These are phyloP conservation scores for Thelonectria rubi DNA, from an alignment of 2,329 filamentous ascomycete species.

Conservation along the genomic window DNA sequence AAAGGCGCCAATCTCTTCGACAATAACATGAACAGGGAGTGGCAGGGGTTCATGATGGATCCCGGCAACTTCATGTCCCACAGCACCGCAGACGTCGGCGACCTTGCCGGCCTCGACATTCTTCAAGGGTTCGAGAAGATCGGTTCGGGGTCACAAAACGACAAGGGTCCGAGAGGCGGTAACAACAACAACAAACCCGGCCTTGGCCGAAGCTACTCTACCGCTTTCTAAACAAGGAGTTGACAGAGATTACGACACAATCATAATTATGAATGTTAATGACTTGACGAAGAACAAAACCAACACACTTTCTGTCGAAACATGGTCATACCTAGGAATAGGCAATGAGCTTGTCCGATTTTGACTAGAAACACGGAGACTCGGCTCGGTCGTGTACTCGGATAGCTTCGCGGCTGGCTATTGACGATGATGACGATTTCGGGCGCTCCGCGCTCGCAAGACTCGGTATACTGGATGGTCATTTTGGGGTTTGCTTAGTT, in stretches of 20 bases:
- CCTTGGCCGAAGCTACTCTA: conserved; percentile 46
- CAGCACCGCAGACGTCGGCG: conserved; percentile 63
- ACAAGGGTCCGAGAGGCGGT: conserved; percentile 40
- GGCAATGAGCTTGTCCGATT: conserved; percentile 29
- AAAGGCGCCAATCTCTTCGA: conserved; percentile 54
- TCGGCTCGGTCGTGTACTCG: conserved; percentile 28
- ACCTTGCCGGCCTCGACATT: conserved; percentile 72
- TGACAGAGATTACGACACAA: conserved; percentile 32
- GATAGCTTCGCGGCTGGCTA: conserved; percentile 45
- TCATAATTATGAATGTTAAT: conserved; percentile 41
- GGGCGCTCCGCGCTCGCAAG: conserved; percentile 36
- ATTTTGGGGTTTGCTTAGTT: conserved; percentile 36
- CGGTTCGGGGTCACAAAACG: conserved; percentile 56
- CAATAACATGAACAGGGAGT: conserved; percentile 51
- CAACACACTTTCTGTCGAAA: conserved; percentile 30
- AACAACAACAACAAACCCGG: conserved; percentile 47
- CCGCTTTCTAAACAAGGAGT: conserved; percentile 40
- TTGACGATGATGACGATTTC: conserved; percentile 45
- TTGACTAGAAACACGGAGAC: conserved; percentile 40
- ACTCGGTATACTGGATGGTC: conserved; percentile 37
- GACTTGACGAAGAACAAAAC: conserved; percentile 41
- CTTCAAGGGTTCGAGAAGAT: conserved; percentile 81
- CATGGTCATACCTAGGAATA: conserved; percentile 27
- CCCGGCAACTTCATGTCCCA: conserved; percentile 52
- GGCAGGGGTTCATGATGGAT: conserved; percentile 48